Percentiles rank a stretch among this genome's conserved stretches.
phyloP scores from a whole-genome alignment of 345 rosid genomes.

The Streptanthus diversifolius region DNA sequence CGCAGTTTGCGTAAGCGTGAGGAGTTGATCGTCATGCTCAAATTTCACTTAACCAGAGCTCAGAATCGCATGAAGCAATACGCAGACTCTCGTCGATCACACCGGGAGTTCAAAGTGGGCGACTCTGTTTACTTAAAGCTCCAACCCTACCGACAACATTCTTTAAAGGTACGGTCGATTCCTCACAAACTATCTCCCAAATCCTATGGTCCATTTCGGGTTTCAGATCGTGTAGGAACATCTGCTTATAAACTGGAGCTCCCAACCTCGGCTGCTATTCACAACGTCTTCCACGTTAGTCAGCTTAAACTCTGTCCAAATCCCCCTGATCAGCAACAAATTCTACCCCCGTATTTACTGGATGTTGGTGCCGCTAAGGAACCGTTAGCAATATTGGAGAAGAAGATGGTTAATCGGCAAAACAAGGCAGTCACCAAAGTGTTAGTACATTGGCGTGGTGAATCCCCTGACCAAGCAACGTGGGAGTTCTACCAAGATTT shows the following conservation, averaged over 20 bases:
- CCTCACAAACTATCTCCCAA: not conserved
- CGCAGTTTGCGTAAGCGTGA: not conserved
- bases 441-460: not conserved
- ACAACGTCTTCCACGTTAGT: not conserved
- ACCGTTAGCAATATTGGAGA: not conserved
- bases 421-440: not conserved
- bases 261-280: rapidly evolving
- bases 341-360: not conserved
- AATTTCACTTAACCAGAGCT: not conserved
- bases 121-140: not conserved
- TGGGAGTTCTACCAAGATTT: not conserved
- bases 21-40: not conserved
- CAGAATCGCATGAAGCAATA: not conserved
- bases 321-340: not conserved
- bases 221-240: not conserved
- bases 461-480: not conserved
- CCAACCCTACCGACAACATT: not conserved
- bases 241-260: not conserved
- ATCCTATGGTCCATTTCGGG: not conserved
- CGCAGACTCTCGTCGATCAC: not conserved
- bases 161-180: rapidly evolving
- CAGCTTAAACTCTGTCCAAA: not conserved
- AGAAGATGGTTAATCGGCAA: not conserved
- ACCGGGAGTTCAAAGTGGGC: not conserved
- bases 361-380: not conserved